Evolutionary conservation across 2,329 filamentous ascomycete genomes (phyloP).

Genomic region (Fusarium napiforme): DNA sequence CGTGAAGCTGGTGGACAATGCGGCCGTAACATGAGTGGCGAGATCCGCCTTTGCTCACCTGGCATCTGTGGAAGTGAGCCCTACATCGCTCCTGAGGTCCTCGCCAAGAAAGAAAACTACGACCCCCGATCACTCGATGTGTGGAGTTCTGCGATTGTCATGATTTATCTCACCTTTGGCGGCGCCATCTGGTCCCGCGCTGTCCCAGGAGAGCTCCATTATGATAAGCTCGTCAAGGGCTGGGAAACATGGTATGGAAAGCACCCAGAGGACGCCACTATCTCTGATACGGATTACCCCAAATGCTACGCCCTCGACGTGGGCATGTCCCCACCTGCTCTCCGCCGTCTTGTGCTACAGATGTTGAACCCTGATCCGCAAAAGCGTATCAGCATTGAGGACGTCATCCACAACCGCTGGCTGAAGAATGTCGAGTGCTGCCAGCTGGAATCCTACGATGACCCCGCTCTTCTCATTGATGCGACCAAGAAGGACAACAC

Average conservation of each 20-base stretch:
- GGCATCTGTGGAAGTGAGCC: constrained; percentile 87
- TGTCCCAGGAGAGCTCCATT: constrained; percentile 65
- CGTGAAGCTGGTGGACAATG: constrained; percentile 78
- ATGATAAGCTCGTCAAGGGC: constrained; percentile 71
- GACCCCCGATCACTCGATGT: constrained; percentile 86
- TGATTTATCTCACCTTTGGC: constrained; percentile 78
- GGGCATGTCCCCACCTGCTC: constrained; percentile 71
- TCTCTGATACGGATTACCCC: constrained; percentile 72
- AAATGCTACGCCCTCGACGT: constrained; percentile 72
- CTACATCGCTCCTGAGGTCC: constrained; percentile 88
- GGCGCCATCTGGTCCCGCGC: constrained; percentile 81
- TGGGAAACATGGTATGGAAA: constrained; percentile 76
- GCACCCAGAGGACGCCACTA: constrained; percentile 56
- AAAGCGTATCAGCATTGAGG: constrained; percentile 74
- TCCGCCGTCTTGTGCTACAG: constrained; percentile 77
- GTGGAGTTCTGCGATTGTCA: constrained; percentile 87
- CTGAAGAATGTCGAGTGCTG: constrained; percentile 83
- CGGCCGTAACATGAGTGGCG: constrained; percentile 75
- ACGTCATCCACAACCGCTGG: constrained; percentile 77
- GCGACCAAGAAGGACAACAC: constrained; percentile 65
- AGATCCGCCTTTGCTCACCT: constrained; percentile 76
- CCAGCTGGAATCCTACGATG: constrained; percentile 75
- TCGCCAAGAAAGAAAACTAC: constrained; percentile 71
- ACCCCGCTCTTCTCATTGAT: constrained; percentile 70
- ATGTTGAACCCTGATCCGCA: constrained; percentile 86